Percentiles rank a stretch among this genome's conserved stretches.
phyloP scores from a whole-genome alignment of 2,329 filamentous ascomycete species.

The Rutstroemia sp. region DNA sequence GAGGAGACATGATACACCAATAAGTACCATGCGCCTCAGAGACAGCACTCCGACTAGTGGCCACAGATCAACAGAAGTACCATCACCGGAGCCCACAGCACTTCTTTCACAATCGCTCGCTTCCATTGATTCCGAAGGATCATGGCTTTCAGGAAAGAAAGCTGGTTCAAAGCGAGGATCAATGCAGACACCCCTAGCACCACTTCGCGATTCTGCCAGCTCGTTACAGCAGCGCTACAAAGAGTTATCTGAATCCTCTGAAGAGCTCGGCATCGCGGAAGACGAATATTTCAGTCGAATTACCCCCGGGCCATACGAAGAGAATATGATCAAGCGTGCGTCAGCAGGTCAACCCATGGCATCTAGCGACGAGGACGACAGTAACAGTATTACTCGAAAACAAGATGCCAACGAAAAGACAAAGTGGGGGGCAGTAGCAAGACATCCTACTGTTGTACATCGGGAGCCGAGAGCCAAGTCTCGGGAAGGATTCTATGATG shows the following conservation, averaged over 20 bases:
- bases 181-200: constrained; percentile 35
- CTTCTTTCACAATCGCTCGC: constrained; percentile 76
- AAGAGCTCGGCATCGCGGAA: constrained; percentile 58
- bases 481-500: constrained; percentile 44
- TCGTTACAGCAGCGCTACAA: constrained; percentile 38
- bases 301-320: constrained; percentile 32
- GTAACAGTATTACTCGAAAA: constrained; percentile 30
- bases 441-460: constrained; percentile 59
- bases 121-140: constrained; percentile 91
- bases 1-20: constrained; percentile 42
- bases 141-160: constrained; percentile 79
- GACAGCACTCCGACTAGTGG: constrained; percentile 39
- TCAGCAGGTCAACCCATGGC: constrained; percentile 40
- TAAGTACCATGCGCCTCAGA: constrained; percentile 34
- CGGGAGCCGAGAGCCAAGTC: constrained; percentile 50
- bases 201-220: constrained; percentile 35
- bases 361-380: constrained; percentile 54
- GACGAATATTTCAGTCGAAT: constrained; percentile 67
- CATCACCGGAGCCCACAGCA: constrained; percentile 44
- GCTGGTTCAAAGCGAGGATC: constrained; percentile 41
- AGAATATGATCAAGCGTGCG: constrained; percentile 31
- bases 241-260: constrained; percentile 52
- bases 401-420: constrained; percentile 21
- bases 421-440: constrained; percentile 29
- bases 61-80: constrained; percentile 32